These are phyloP conservation scores for Claviceps sp. DNA, from an alignment of 2,329 filamentous ascomycete genomes.

Conservation along the genomic window DNA sequence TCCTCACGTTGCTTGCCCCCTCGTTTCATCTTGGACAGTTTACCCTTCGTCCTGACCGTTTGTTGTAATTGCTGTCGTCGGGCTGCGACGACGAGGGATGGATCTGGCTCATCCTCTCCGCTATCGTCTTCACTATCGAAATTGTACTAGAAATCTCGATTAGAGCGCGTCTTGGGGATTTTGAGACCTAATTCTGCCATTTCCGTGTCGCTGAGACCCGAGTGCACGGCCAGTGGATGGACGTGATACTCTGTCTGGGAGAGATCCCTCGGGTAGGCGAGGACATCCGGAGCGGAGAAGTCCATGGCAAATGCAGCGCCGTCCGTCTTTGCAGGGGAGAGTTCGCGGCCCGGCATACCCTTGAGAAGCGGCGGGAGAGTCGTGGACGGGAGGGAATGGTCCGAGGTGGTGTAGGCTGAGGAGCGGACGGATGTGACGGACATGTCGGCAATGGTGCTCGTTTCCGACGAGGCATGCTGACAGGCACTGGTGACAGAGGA, in stretches of 20 bases:
- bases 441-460: constrained; percentile 1
- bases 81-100: too few species aligned
- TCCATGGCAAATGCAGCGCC: constrained; percentile 22
- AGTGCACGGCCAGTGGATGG: constrained; percentile 21
- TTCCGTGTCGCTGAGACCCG: constrained; percentile 14
- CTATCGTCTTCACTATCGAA: constrained; percentile 21
- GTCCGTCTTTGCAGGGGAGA: constrained; percentile 25
- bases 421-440: constrained; percentile 2
- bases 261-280: constrained; percentile 21
- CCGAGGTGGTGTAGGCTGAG: constrained; percentile 1
- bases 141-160: constrained; percentile 24
- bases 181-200: constrained; percentile 19
- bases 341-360: constrained; percentile 25
- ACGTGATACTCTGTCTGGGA: constrained; percentile 22
- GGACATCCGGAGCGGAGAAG: constrained; percentile 15
- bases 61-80: background rate
- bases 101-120: constrained; percentile 8
- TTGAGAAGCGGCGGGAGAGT: constrained; percentile 29
- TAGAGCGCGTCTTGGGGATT: constrained; percentile 19
- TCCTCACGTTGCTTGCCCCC: constrained; percentile 8
- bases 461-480: background rate
- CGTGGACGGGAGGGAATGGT: constrained; percentile 5
- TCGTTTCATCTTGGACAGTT: constrained; percentile 2
- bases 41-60: background rate
- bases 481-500: background rate